These are phyloP conservation scores for Phytophthora megakarya DNA, from an alignment of 352 stramenopile genomes.

Conservation along the genomic window DNA sequence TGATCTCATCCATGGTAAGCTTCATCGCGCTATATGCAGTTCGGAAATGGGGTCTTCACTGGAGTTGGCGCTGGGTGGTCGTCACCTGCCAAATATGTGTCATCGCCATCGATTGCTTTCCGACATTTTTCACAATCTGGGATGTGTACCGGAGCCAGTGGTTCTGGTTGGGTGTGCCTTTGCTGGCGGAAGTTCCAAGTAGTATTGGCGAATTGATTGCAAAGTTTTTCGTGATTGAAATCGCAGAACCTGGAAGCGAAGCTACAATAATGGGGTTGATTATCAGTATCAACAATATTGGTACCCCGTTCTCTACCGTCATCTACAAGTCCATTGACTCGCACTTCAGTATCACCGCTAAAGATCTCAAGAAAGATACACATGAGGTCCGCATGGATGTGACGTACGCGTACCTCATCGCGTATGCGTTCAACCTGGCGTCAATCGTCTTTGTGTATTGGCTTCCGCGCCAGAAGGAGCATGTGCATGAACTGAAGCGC, in stretches of 20 bases:
- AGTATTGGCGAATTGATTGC: conserved; percentile 37
- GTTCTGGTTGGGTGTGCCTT: conserved; percentile 57
- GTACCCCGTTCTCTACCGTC: conserved; percentile 45
- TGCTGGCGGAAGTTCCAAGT: conserved; percentile 45
- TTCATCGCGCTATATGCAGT: conserved; percentile 39
- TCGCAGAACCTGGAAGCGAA: conserved; percentile 49
- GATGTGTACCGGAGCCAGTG: conserved; percentile 57
- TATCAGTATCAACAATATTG: conserved; percentile 41
- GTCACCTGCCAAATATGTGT: conserved; percentile 44
- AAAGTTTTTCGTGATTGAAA: conserved; percentile 47
- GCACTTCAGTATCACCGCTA: conserved; percentile 48
- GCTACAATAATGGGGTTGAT: conserved; percentile 47
- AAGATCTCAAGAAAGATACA: conserved; percentile 37
- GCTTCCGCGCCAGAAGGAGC: conserved; percentile 52
- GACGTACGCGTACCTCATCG: conserved; percentile 55
- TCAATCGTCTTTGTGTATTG: conserved; percentile 49
- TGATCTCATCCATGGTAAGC: conserved; percentile 36
- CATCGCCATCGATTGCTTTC: conserved; percentile 40
- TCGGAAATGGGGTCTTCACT: conserved; percentile 50
- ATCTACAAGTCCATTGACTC: conserved; percentile 58
- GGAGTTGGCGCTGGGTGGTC: conserved; percentile 53
- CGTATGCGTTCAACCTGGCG: conserved; percentile 52
- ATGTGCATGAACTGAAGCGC: conserved; percentile 45
- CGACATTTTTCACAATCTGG: conserved; percentile 61
- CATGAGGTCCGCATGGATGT: conserved; percentile 46